Base-by-base conservation (phyloP, 257 asterid genomes). In the Petunia axillaris region DNA sequence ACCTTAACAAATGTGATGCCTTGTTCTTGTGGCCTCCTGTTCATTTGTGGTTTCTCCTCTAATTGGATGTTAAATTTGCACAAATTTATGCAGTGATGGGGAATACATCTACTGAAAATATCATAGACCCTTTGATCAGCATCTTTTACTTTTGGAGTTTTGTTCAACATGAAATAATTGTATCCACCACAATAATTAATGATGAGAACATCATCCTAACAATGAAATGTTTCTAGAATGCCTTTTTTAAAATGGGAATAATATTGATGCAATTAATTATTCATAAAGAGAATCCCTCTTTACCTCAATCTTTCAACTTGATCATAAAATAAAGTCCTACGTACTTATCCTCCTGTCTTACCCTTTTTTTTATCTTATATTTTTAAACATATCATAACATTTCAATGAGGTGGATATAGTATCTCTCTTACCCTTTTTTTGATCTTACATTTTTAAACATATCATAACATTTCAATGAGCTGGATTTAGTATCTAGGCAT, bases 141-240 rank as follows among this genome's bases (percentile, higher is more conserved):
- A 46, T 25, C 10, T 48, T 46, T 71, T 71, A 11, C 77, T 71
- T 71, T 71, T 71, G 5, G 43, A 71, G 41, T 70, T 70, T 46
- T 46, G n/a, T 70, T 48, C 60, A 10, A 48, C 4, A 25, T 25
- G 41, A 67, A 67, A 40, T 41, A 38, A 41, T 67, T 67, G 53
- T 14, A 15, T 40, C n/a, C 75, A 15, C 75, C 6, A 8, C 58
- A 53, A 6, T 9, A 16, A 58, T 58, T 58, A 3, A 55, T 58
- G 11, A 50, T 50, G 55, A 13, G 10, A 50, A 50, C 14, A 8
- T 8, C 38, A n/a, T n/a, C n/a, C 43, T 46, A 16, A 70, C 4
- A 44, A 44, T 44, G 4, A 10, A 43, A 11, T 64, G 44, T 64
- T 62, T 9, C 43, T 36, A 62, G 67, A 62, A 62, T 36, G 36